phyloP scores from a whole-genome alignment of 1,284 basidiomycete species.

The Earliella scabrosa region DNA sequence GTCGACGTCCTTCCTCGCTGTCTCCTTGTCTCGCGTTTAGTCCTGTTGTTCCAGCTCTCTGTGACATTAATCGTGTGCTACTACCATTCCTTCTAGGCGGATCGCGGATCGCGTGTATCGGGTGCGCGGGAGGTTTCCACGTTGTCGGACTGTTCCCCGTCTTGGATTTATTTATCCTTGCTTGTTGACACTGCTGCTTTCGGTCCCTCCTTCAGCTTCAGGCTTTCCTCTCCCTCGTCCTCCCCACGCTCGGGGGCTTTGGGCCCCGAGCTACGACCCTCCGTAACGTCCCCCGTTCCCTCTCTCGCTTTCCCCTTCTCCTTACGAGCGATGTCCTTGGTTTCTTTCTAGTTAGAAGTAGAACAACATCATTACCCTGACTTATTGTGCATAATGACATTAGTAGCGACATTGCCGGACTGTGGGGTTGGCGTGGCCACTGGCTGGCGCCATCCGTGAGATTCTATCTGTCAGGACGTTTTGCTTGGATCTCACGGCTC shows the following conservation, averaged over 20 bases:
- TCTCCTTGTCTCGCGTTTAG: not conserved
- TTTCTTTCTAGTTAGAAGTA: conserved; percentile 19
- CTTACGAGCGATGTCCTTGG: conserved; percentile 5
- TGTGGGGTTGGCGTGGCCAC: too few relatives aligned
- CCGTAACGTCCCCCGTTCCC: conserved; percentile 6
- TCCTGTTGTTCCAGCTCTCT: conserved; percentile 11
- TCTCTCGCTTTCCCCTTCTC: not conserved
- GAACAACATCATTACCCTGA: conserved; percentile 25
- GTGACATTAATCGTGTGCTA: conserved; percentile 23
- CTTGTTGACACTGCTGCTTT: conserved; percentile 22
- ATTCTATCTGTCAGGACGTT: too few relatives aligned
- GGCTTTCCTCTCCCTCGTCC: not conserved
- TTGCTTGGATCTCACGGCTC: too few relatives aligned
- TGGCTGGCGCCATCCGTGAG: too few relatives aligned
- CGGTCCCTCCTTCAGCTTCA: not conserved
- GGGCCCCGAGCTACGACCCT: not conserved
- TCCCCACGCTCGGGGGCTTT: not conserved
- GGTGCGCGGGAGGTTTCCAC: not conserved
- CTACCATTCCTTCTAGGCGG: conserved; percentile 7
- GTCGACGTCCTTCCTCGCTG: not conserved
- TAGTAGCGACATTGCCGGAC: not conserved
- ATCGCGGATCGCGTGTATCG: not conserved
- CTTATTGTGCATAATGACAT: conserved; percentile 25
- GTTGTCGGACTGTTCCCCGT: conserved; percentile 6
- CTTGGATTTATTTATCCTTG: conserved; percentile 28